Evolutionary conservation across 805 yeast species (phyloP), one percentile per base, ranked within the genome.

Genomic region (Wickerhamomyces bovis): DNA sequence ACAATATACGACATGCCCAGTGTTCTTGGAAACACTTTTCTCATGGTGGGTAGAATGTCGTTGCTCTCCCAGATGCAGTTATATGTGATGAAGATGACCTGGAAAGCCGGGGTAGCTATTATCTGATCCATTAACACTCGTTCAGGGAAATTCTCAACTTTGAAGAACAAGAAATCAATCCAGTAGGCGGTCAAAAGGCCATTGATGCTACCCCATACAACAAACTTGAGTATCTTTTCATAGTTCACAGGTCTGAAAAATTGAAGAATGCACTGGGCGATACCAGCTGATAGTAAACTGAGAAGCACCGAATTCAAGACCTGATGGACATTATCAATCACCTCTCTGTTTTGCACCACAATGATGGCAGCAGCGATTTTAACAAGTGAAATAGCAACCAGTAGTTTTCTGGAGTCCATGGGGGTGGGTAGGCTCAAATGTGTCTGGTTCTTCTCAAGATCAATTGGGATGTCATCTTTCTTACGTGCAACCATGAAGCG

Each of bases 151-250:
- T 63, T 62, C 10, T 72, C 73, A 26, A 75, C 54, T 6, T 61
- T 61, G 3, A 52, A 43, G 7, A 75, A 56, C 38, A 81, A 60
- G 21, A 72, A 50, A 40, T 75, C 76, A 33, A 81, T 72, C 86
- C 86, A 81, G 15, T 75, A 55, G 1, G 69, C 71, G 4, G 81
- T 75, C 43, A 80, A 60, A 16, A 71, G 55, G 2, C 86, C 87
- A 58, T 80, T 80, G 41, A 81, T 64, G 12, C 70, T 61, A 16
- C 88, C 88, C 85, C 85, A 81, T 2, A 73, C 57, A 47, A 70
- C 56, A 52, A 81, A 81, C 55, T 81, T 81, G 45, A 67, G 1
- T 4, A 60, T 38, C 36, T 47, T 47, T 11, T 36, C 44, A 25
- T 52, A 57, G 39, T 50, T 49, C 8, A 53, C 56, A 20, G 52